Conservation (phyloP, 495 filamentous ascomycete species). For the Sabuloglossum arenarium region DNA sequence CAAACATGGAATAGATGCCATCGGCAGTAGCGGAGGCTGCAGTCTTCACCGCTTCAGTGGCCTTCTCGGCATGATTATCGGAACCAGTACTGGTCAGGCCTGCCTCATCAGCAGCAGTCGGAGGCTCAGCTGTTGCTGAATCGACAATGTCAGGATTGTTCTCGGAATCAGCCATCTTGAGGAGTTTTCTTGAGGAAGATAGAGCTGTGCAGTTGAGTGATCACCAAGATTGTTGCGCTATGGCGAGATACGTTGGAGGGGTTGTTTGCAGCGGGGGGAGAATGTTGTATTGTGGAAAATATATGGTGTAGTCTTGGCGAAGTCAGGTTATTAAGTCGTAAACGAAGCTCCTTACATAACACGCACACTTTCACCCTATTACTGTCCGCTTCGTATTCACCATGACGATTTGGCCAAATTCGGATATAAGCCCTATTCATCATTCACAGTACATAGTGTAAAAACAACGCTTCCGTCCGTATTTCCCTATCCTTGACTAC, state of each 20-base stretch:
- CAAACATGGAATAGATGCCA: conserved; percentile 93
- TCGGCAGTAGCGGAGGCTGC: conserved; percentile 18
- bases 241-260: not conserved
- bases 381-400: no score
- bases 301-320: not conserved
- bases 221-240: not conserved
- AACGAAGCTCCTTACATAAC: not conserved
- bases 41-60: conserved; percentile 6
- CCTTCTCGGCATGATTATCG: conserved; percentile 11
- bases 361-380: not conserved
- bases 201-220: not conserved
- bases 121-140: not conserved
- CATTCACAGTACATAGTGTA: not conserved
- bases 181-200: not conserved
- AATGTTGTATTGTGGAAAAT: not conserved
- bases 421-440: not conserved
- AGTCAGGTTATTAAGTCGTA: not conserved
- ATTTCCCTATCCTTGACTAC: not conserved
- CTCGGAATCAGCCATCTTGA: conserved; percentile 12
- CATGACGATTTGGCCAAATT: not conserved
- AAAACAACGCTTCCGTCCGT: not conserved
- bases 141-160: conserved; percentile 8
- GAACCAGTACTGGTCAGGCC: not conserved
- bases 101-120: not conserved
- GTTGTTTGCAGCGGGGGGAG: not conserved